Evolutionary conservation across 2,329 filamentous ascomycete species (phyloP), one percentile per base, ranked within the genome.

Genomic region (Fusarium annulatum): DNA sequence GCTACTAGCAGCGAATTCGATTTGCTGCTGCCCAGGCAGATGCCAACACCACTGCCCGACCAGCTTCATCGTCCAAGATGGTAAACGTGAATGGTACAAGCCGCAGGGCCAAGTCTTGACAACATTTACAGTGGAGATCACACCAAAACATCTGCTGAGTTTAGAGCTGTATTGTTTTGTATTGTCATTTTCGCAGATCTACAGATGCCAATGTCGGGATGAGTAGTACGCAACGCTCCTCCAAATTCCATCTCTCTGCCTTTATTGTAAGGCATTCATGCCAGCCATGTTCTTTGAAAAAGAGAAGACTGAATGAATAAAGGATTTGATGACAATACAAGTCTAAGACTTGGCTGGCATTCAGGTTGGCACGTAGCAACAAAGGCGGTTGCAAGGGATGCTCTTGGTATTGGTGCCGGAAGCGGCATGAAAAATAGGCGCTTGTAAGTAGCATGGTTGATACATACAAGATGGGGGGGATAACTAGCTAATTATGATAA

Each of bases 81-180:
- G 28, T 19, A 38, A 19, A 61, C 18, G 15, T 19, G 33, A 61
- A 52, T 30, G 16, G 56, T n/a, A 52, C 33, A n/a, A 45, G 38
- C 46, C 19, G 14, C 38, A 36, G 18, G 21, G 38, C 38, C 45
- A 39, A 16, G 26, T 38, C 18, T 64, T 16, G n/a, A n/a, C 41
- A 23, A 4, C n/a, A 46, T 18, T 55, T 41, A 61, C 55, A 26
- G 43, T 49, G 58, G 58, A 36, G 6, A 45, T 43, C 19, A 38
- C 48, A 38, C 42, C 15, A 49, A 34, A 26, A 30, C 34, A 8
- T 33, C 18, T 41, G 23, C 18, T 41, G 23, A 48, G 36, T 66
- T 60, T 57, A 67, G 45, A 74, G 58, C 52, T 60, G 34, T 68
- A 45, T 61, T 61, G 39, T 73, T 26, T 58, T 55, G 43, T 71